phyloP scores from a whole-genome alignment of 495 filamentous ascomycete species.

The Cladorrhinum samala region DNA sequence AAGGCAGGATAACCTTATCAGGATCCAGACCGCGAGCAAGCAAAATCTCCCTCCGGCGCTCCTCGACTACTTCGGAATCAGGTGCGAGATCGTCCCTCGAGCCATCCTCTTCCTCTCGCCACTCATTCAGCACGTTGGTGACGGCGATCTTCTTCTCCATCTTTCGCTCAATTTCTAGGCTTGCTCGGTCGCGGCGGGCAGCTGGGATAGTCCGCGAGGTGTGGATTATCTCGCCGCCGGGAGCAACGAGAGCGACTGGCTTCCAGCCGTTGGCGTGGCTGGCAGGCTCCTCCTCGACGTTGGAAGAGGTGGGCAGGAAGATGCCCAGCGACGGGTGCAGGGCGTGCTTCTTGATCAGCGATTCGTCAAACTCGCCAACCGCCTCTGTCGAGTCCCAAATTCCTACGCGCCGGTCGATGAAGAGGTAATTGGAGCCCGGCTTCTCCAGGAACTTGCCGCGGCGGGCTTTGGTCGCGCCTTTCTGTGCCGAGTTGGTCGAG shows the following conservation, averaged over 20 bases:
- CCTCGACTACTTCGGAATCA: slow-evolving; percentile 26
- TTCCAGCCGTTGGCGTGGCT: slow-evolving; percentile 28
- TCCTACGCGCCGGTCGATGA: slow-evolving; percentile 36
- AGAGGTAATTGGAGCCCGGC: slow-evolving; percentile 37
- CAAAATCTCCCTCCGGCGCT: slow-evolving; percentile 21
- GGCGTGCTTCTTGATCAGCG: slow-evolving; percentile 34
- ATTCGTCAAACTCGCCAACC: slow-evolving; percentile 35
- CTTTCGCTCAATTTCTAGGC: slow-evolving; percentile 17
- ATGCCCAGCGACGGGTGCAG: slow-evolving; percentile 41
- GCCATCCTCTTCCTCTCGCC: slow-evolving; percentile 31
- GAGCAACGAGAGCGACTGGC: slow-evolving; percentile 31
- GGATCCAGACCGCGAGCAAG: slow-evolving; percentile 24
- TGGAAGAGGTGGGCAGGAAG: slow-evolving; percentile 32
- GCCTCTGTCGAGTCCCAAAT: slow-evolving; percentile 38
- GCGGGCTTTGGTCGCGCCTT: slow-evolving; percentile 32
- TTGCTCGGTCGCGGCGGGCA: slow-evolving; percentile 26
- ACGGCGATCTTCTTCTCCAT: slow-evolving; percentile 14
- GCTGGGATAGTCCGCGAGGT: slow-evolving; percentile 35
- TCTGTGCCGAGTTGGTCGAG: slow-evolving; percentile 38
- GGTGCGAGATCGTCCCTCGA: slow-evolving; percentile 29
- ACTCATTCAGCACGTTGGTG: slow-evolving; percentile 13
- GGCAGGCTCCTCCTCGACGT: slow-evolving; percentile 29
- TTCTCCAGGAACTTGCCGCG: slow-evolving; percentile 36
- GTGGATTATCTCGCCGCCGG: slow-evolving; percentile 27
- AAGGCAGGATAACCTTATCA: slow-evolving; percentile 9